These are phyloP conservation scores for Calonectria pseudoturangicola DNA, from an alignment of 2,329 filamentous ascomycete species.

Conservation along the genomic window DNA sequence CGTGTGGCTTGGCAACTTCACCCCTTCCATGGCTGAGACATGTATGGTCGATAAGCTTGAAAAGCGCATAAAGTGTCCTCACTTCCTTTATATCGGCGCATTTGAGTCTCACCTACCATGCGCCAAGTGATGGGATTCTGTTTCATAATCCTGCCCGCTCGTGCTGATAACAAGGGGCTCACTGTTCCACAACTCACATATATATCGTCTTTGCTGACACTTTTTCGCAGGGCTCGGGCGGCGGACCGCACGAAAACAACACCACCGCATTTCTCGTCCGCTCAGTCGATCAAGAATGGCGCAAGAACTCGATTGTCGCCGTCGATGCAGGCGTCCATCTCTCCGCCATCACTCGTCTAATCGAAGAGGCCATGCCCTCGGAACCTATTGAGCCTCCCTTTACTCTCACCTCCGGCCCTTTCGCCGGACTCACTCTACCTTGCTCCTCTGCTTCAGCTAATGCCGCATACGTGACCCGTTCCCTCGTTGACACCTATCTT, in stretches of 20 bases:
- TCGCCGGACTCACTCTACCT: constrained; percentile 85
- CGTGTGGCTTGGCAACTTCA: not conserved
- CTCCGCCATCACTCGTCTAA: constrained; percentile 86
- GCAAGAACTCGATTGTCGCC: constrained; percentile 88
- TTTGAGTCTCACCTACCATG: constrained; percentile 10
- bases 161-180: not conserved
- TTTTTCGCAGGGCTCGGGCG: constrained; percentile 83
- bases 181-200: not conserved
- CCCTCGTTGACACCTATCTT: constrained; percentile 89
- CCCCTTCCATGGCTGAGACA: constrained; percentile 12
- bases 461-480: constrained; percentile 85
- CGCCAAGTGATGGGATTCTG: not conserved
- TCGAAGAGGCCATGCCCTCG: constrained; percentile 74
- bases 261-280: constrained; percentile 93
- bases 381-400: constrained; percentile 64
- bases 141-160: not conserved
- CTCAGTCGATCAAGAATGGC: constrained; percentile 86
- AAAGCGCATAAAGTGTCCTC: not conserved
- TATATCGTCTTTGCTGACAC: constrained; percentile 31
- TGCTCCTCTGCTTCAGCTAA: constrained; percentile 82
- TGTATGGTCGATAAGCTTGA: not conserved
- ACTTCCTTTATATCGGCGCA: not conserved
- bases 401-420: constrained; percentile 81
- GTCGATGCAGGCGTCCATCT: constrained; percentile 96
- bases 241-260: constrained; percentile 92